Conservation (phyloP, 2,329 filamentous ascomycete species). For the Aureobasidium zeae region DNA sequence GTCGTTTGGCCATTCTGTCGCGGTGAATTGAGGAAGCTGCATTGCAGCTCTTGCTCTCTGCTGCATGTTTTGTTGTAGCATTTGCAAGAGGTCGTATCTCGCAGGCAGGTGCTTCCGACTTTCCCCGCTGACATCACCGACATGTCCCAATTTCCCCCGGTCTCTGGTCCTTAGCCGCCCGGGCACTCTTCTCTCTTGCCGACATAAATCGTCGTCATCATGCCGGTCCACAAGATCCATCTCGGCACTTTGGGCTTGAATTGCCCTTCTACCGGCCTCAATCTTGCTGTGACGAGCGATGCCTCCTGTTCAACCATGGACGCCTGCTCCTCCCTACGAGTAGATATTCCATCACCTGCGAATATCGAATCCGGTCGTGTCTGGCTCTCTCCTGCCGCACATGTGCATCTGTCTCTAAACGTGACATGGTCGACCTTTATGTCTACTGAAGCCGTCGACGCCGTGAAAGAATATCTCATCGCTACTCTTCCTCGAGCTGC, state of each 20-base stretch:
- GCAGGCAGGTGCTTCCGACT: constrained; percentile 3
- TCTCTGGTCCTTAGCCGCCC: neutral
- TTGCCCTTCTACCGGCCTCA: constrained; percentile 6
- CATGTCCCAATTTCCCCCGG: neutral
- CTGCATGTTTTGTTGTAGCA: no score
- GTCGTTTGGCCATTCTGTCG: constrained; percentile 5
- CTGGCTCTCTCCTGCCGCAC: neutral
- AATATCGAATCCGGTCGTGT: neutral
- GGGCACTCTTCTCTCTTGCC: neutral
- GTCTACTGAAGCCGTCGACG: neutral
- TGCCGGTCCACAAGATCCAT: neutral
- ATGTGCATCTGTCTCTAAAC: neutral
- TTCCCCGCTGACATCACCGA: constrained; percentile 13
- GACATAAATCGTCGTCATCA: neutral
- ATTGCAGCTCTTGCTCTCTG: neutral
- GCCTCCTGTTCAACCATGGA: neutral
- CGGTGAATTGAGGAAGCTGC: neutral
- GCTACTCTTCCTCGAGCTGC: neutral
- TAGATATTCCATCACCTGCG: neutral
- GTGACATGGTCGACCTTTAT: neutral
- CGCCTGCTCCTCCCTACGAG: neutral
- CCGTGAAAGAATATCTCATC: neutral
- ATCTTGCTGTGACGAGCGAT: constrained; percentile 2
- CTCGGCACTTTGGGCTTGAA: constrained; percentile 2
- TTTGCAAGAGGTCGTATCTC: constrained; percentile 1